phyloP scores from a whole-genome alignment of 73 alveolate species.

The Effrenium voratum region DNA sequence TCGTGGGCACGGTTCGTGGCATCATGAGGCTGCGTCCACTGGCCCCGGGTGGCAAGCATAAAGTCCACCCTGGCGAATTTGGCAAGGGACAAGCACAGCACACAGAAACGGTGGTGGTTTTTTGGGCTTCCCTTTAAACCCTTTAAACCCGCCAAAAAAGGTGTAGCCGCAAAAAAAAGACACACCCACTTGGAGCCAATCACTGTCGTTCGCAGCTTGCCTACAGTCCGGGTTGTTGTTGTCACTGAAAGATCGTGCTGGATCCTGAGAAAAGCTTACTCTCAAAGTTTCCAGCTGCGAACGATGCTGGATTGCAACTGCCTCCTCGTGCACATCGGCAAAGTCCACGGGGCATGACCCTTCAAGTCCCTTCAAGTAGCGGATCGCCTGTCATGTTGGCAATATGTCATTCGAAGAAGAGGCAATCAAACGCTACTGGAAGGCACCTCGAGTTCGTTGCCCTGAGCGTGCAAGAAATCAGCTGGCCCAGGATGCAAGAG shows the following conservation, averaged over 20 bases:
- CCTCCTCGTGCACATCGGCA: conserved; percentile 73
- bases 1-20: neutral
- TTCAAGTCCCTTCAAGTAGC: conserved; percentile 33
- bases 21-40: conserved; percentile 13
- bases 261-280: conserved; percentile 17
- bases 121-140: too few species aligned
- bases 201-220: too few species aligned
- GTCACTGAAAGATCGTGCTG: conserved; percentile 55
- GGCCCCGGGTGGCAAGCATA: conserved; percentile 39
- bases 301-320: neutral
- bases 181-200: too few species aligned
- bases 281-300: neutral
- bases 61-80: conserved; percentile 87
- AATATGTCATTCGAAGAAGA: neutral
- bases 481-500: neutral
- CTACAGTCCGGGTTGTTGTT: conserved; percentile 60
- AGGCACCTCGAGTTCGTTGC: conserved; percentile 1
- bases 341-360: conserved; percentile 35
- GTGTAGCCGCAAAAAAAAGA: too few species aligned
- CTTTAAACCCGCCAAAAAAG: too few species aligned
- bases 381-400: neutral
- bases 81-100: too few species aligned
- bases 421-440: neutral
- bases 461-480: neutral
- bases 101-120: too few species aligned